Evolutionary conservation across 2,329 filamentous ascomycete genomes (phyloP), one percentile per base, ranked within the genome.

Genomic region (Paraphaeosphaeria sporulosa): DNA sequence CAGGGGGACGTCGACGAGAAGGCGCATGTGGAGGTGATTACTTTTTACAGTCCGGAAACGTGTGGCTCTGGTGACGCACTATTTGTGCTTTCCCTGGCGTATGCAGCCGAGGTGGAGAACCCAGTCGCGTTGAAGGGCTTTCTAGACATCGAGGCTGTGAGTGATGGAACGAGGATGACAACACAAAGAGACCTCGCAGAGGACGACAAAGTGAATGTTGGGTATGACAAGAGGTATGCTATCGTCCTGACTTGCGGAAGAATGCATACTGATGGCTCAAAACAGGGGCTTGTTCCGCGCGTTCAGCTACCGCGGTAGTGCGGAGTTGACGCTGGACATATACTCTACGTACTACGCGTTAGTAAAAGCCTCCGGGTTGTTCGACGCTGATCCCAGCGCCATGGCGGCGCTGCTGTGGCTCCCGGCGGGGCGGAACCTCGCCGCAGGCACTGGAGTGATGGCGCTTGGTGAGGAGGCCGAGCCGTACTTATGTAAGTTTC

Each of bases 21-120:
- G 42, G 40, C 52, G 12, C 52, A 55, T 10, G 42, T 46, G 40
- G 52, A 55, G 52, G 42, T 55, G 15, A 55, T 55, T 25, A 46
- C 52, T 1, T 55, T 55, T 36, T 55, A 13, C 23, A 46, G 23
- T 55, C 42, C 52, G 27, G 10, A 21, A 1, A 19, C 27, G 52
- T 55, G 52, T 23, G 9, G 10, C 27, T n/a, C 25, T 25, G 52
- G 52, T 10, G 40, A 55, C 34, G 40, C 52, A 9, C 3, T 55
- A 40, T 46, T 55, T 46, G 25, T 25, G n/a, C 19, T 55, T 10
- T 21, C 9, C 1, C 19, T 55, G 42, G 52, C 42, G 40, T 46
- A 55, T 40, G 52, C 52, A 8, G 52, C n/a, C 25, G 52, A 55
- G n/a, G 42, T 36, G 3, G 52, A 55, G 52, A 42, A 19, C 6